These are phyloP conservation scores for Pholiota molesta DNA, from an alignment of 768 basidiomycete species.

Conservation along the genomic window DNA sequence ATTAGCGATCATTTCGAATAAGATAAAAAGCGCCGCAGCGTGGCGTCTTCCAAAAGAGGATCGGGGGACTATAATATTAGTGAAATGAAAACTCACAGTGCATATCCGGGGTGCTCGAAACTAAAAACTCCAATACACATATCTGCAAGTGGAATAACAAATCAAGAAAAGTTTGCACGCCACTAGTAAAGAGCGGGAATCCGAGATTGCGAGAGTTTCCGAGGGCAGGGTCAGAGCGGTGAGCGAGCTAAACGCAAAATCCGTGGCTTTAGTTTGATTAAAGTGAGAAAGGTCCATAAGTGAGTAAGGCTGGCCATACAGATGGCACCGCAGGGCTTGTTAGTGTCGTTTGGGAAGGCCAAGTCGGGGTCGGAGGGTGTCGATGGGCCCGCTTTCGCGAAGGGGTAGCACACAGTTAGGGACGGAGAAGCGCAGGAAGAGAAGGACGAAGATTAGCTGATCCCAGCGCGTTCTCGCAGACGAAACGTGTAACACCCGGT, in stretches of 20 bases:
- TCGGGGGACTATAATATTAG: neutral
- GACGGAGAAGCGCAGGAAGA: constrained; percentile 11
- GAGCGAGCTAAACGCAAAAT: constrained; percentile 16
- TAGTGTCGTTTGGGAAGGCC: neutral
- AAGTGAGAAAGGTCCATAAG: constrained; percentile 17
- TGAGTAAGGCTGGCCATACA: constrained; percentile 1
- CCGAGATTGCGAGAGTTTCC: constrained; percentile 14
- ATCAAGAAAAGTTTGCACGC: neutral
- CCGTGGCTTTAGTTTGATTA: constrained; percentile 33
- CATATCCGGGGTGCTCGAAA: constrained; percentile 74
- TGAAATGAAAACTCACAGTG: constrained; percentile 57
- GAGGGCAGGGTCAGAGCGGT: constrained; percentile 20
- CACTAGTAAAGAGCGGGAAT: neutral
- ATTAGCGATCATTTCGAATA: constrained; percentile 4
- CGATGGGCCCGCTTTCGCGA: constrained; percentile 17
- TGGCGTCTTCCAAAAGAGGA: neutral
- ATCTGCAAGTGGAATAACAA: constrained; percentile 11
- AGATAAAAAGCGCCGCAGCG: neutral
- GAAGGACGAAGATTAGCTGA: neutral
- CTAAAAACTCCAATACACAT: constrained; percentile 87
- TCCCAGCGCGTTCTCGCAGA: neutral
- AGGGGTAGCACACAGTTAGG: constrained; percentile 19
- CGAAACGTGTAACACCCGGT: constrained; percentile 6
- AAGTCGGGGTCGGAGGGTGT: constrained; percentile 6
- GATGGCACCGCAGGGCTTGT: neutral